These are phyloP conservation scores for Ganoderma meredithae DNA, from an alignment of 1,284 basidiomycete species.

Conservation along the genomic window DNA sequence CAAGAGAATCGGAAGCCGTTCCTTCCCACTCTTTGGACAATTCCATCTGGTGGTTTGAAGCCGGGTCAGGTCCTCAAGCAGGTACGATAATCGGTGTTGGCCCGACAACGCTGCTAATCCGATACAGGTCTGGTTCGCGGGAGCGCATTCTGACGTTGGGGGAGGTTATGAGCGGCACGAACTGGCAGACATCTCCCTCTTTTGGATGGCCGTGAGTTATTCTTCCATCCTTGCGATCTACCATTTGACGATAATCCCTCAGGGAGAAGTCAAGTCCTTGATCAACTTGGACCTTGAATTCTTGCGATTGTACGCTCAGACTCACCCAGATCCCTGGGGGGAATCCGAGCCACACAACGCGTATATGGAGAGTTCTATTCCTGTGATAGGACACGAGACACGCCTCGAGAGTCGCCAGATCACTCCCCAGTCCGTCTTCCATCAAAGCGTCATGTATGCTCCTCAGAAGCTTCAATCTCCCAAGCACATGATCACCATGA, in stretches of 20 bases:
- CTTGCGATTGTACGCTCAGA: neutral
- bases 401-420: neutral
- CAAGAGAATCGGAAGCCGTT: constrained; percentile 2
- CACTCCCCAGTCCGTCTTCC: neutral
- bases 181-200: neutral
- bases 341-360: neutral
- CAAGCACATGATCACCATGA: neutral
- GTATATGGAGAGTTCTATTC: neutral
- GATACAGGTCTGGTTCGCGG: neutral
- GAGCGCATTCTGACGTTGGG: neutral
- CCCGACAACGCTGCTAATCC: neutral
- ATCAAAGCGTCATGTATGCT: neutral
- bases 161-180: neutral
- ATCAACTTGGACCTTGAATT: neutral
- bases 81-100: neutral
- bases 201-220: neutral
- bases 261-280: constrained; percentile 3
- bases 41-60: neutral
- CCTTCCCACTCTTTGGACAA: neutral
- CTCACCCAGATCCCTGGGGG: neutral
- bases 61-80: neutral
- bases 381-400: neutral
- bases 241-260: neutral
- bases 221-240: neutral
- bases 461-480: neutral